Conservation (phyloP, 2,329 filamentous ascomycete species). For the Cercospora sojina region DNA sequence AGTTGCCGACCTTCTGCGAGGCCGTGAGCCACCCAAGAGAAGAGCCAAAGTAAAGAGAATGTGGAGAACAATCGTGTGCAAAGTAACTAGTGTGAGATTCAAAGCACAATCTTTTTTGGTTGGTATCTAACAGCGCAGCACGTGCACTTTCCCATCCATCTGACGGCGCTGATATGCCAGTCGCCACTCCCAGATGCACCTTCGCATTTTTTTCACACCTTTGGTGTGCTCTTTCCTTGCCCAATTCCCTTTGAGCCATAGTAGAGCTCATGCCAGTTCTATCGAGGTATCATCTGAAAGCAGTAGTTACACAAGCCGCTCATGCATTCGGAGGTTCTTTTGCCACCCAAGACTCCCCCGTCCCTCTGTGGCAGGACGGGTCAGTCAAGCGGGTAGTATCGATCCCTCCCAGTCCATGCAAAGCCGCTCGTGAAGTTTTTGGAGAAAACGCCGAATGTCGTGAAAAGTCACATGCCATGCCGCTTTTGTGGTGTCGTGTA, state of each 20-base stretch:
- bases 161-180: conserved; percentile 11
- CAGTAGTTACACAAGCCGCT: conserved; percentile 16
- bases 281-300: conserved; percentile 23
- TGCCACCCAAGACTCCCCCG: conserved; percentile 12
- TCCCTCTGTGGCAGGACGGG: conserved; percentile 15
- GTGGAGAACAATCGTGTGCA: not conserved
- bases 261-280: conserved; percentile 19
- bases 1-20: not conserved
- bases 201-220: conserved; percentile 6
- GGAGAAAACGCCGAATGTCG: conserved; percentile 16
- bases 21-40: not conserved
- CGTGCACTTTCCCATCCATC: conserved; percentile 3
- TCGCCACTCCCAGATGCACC: conserved; percentile 16
- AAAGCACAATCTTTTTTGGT: conserved; percentile 11
- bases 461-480: conserved; percentile 22
- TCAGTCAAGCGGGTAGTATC: conserved; percentile 14
- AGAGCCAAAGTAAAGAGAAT: not conserved
- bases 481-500: conserved; percentile 18
- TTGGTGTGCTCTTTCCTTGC: conserved; percentile 4
- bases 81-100: conserved; percentile 5
- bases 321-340: conserved; percentile 7
- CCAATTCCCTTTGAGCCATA: conserved; percentile 16
- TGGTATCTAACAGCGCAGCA: conserved; percentile 10
- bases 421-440: conserved; percentile 17
- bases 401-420: conserved; percentile 17